Base-by-base conservation (phyloP, 2,329 filamentous ascomycete genomes). In the Claviceps africana region DNA sequence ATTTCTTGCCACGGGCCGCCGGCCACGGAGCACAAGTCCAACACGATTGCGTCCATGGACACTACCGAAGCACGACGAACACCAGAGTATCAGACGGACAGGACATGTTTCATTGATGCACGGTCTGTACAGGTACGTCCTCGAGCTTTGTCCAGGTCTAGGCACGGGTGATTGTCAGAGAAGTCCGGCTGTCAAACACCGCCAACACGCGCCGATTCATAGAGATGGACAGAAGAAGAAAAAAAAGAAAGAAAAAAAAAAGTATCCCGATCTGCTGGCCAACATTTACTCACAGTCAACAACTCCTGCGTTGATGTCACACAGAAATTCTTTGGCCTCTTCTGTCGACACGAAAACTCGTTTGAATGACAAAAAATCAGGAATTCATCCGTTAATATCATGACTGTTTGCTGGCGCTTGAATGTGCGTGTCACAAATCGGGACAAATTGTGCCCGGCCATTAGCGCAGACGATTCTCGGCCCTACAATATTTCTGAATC, bases 381-480 rank as follows among this genome's bases (percentile, higher is more conserved):
- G 13, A 22, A 40, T 22, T 22, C 33, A n/a, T 47, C 28, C 19
- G 19, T 44, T 33, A 17, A 19, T 39, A 15, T 50, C 39, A 21
- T 43, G n/a, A 50, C 25, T 50, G 48, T 50, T 50, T 50, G 48
- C 48, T 44, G 13, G 39, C 28, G 37, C 28, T 50, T 50, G 28
- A n/a, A 44, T 31, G 25, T 25, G 28, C 28, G 19, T 50, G 48
- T 44, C 33, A n/a, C 39, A 25, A 33, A 19, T 21, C 13, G 3
- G 48, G n/a, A 43, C 28, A 42, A 33, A 43, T 31, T 30, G 25
- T 28, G 25, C 28, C 28, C 21, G 15, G 15, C 15, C 15, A 43
- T 50, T 43, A 11, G 25, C 31, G 39, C 28, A 42, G 35, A 33
- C 9, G 44, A 1, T 10, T 31, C 21, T 50, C 48, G 48, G 40